These are phyloP conservation scores for Glarea lozoyensis DNA, from an alignment of 495 filamentous ascomycete species.

Conservation along the genomic window DNA sequence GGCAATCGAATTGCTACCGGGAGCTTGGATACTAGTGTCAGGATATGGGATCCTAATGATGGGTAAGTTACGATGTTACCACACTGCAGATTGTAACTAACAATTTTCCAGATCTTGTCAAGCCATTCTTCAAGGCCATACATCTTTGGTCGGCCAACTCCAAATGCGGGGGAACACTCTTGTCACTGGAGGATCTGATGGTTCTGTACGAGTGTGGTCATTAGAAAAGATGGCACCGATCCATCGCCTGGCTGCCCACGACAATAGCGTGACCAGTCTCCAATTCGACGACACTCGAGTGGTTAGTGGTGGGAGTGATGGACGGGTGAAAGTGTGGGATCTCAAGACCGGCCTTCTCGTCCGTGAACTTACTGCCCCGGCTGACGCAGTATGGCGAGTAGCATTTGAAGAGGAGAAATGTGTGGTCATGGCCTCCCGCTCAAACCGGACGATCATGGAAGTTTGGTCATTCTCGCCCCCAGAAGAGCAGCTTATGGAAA, in stretches of 20 bases:
- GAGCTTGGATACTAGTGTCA: slow-evolving; percentile 90
- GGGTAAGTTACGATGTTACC: slow-evolving; percentile 48
- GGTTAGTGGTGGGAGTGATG: slow-evolving; percentile 91
- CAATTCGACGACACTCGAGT: slow-evolving; percentile 94
- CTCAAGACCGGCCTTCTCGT: slow-evolving; percentile 83
- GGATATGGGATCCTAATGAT: slow-evolving; percentile 90
- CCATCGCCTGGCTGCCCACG: slow-evolving; percentile 91
- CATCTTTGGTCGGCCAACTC: slow-evolving; percentile 91
- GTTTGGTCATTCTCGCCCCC: slow-evolving; percentile 91
- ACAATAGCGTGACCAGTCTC: slow-evolving; percentile 94
- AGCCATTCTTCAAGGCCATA: slow-evolving; percentile 94
- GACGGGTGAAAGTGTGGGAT: slow-evolving; percentile 96
- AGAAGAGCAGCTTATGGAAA: slow-evolving; percentile 48
- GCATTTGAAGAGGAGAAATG: slow-evolving; percentile 98
- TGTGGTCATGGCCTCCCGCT: slow-evolving; percentile 84
- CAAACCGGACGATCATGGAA: slow-evolving; percentile 89
- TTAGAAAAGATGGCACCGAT: slow-evolving; percentile 80
- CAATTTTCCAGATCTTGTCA: slow-evolving; percentile 26
- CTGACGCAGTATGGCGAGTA: slow-evolving; percentile 93
- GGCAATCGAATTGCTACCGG: slow-evolving; percentile 90
- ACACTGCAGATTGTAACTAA: slow-evolving; percentile 5
- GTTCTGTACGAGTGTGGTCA: slow-evolving; percentile 92
- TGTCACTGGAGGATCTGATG: slow-evolving; percentile 93
- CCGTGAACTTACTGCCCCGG: slow-evolving; percentile 78
- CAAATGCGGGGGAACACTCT: slow-evolving; percentile 92